A percentile compares a stretch with the other conserved stretches of the same genome.
phyloP scores from a whole-genome alignment of 495 filamentous ascomycete genomes.

The Aspergillus leporis region DNA sequence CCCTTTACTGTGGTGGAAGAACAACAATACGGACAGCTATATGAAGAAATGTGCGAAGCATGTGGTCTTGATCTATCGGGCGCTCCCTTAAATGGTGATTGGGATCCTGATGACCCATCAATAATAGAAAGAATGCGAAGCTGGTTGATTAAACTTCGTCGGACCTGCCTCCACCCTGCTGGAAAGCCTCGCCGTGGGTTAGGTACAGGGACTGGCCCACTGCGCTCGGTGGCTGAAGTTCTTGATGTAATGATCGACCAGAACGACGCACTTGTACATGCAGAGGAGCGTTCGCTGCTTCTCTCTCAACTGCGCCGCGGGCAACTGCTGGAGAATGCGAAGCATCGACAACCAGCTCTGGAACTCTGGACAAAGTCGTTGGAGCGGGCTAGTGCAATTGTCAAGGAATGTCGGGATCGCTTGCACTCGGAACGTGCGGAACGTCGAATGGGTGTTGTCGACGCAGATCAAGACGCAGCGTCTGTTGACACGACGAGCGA shows the following conservation, averaged over 20 bases:
- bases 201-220: slow-evolving; percentile 60
- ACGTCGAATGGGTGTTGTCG: slow-evolving; percentile 8
- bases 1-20: slow-evolving; percentile 88
- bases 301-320: slow-evolving; percentile 63
- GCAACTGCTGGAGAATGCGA: slow-evolving; percentile 70
- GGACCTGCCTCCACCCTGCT: slow-evolving; percentile 83
- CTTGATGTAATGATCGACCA: slow-evolving; percentile 87
- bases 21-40: slow-evolving; percentile 75
- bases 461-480: slow-evolving; percentile 13
- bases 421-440: slow-evolving; percentile 52
- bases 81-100: slow-evolving; percentile 55
- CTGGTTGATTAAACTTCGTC: slow-evolving; percentile 72
- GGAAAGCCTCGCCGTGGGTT: slow-evolving; percentile 66
- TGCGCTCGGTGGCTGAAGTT: slow-evolving; percentile 81
- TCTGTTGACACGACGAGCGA: slow-evolving; percentile 33
- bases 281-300: slow-evolving; percentile 67
- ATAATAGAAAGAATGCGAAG: slow-evolving; percentile 65
- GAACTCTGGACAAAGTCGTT: slow-evolving; percentile 65
- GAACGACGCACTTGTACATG: slow-evolving; percentile 59
- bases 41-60: slow-evolving; percentile 68
- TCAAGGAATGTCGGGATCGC: slow-evolving; percentile 63
- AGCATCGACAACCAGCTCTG: slow-evolving; percentile 58
- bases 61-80: slow-evolving; percentile 67
- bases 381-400: slow-evolving; percentile 52
- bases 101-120: slow-evolving; percentile 59